Evolutionary conservation across 2,329 filamentous ascomycete genomes (phyloP).

Genomic region (Claviceps maximensis): DNA sequence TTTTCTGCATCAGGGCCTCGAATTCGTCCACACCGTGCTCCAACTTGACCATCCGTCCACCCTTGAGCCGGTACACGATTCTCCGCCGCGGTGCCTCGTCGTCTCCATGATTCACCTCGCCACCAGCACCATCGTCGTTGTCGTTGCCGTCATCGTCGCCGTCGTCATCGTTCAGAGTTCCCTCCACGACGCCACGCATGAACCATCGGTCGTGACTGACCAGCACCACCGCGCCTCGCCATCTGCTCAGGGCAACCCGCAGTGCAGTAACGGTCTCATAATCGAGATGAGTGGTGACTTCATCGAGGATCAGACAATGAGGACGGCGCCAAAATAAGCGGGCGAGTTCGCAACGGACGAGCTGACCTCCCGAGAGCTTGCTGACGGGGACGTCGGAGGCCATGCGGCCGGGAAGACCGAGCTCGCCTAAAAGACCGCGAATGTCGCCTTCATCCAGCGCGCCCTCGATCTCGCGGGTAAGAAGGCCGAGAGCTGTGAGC

Average conservation of each 20-base stretch:
- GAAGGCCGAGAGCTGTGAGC: conserved; percentile 51
- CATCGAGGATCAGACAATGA: conserved; percentile 64
- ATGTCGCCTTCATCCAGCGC: conserved; percentile 52
- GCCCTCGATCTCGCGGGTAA: conserved; percentile 41
- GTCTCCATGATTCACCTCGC: conserved; percentile 19
- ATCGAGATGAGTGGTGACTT: conserved; percentile 76
- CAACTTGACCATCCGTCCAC: conserved; percentile 41
- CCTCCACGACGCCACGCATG: conserved; percentile 52
- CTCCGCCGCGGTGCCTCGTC: conserved; percentile 33
- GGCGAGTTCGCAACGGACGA: conserved; percentile 53
- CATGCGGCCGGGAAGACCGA: conserved; percentile 57
- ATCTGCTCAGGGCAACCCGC: conserved; percentile 49
- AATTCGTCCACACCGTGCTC: conserved; percentile 52
- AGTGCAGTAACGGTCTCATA: conserved; percentile 67
- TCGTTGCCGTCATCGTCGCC: neutral
- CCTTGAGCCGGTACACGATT: conserved; percentile 46
- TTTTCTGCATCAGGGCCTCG: conserved; percentile 48
- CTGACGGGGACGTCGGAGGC: conserved; percentile 60
- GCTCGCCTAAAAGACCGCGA: conserved; percentile 50
- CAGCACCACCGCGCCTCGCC: conserved; percentile 62
- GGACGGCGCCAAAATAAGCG: conserved; percentile 54
- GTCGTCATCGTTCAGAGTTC: conserved; percentile 17
- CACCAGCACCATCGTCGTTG: conserved; percentile 14
- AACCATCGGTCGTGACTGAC: conserved; percentile 79
- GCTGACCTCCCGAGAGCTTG: conserved; percentile 69